These are phyloP conservation scores for Penicillium paradoxum DNA, from an alignment of 495 filamentous ascomycete species.

Conservation along the genomic window DNA sequence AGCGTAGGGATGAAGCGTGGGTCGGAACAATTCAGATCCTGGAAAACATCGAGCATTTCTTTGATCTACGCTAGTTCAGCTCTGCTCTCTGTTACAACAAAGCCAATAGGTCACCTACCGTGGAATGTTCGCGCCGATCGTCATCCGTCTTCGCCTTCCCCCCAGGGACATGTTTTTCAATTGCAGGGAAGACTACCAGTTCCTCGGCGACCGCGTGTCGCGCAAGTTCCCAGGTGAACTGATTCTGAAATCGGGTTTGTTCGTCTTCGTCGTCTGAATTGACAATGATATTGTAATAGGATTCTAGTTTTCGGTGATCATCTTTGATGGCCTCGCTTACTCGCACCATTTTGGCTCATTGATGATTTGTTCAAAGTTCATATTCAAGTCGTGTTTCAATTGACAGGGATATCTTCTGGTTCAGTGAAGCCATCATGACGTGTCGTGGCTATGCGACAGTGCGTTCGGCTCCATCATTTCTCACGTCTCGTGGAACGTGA, in stretches of 20 bases:
- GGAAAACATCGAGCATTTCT: constrained; percentile 54
- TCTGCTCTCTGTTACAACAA: not conserved
- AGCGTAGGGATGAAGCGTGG: constrained; percentile 49
- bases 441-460: not conserved
- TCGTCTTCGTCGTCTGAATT: constrained; percentile 45
- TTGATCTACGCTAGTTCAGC: constrained; percentile 46
- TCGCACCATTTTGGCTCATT: constrained; percentile 12
- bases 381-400: not conserved
- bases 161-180: constrained; percentile 53
- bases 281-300: constrained; percentile 52
- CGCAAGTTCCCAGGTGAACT: constrained; percentile 65
- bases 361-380: not conserved
- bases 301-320: constrained; percentile 58
- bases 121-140: constrained; percentile 53
- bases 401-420: not conserved
- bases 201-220: constrained; percentile 62
- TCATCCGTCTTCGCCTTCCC: constrained; percentile 49
- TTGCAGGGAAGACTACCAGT: constrained; percentile 61
- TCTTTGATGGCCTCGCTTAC: constrained; percentile 24
- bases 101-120: constrained; percentile 26
- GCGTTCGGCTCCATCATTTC: not conserved
- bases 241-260: constrained; percentile 53
- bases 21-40: constrained; percentile 43
- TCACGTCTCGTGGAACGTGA: not conserved
- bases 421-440: constrained; percentile 3